These are phyloP conservation scores for Aegilops umbellulata DNA, from an alignment of 176 grass and related monocot species.

Conservation along the genomic window DNA sequence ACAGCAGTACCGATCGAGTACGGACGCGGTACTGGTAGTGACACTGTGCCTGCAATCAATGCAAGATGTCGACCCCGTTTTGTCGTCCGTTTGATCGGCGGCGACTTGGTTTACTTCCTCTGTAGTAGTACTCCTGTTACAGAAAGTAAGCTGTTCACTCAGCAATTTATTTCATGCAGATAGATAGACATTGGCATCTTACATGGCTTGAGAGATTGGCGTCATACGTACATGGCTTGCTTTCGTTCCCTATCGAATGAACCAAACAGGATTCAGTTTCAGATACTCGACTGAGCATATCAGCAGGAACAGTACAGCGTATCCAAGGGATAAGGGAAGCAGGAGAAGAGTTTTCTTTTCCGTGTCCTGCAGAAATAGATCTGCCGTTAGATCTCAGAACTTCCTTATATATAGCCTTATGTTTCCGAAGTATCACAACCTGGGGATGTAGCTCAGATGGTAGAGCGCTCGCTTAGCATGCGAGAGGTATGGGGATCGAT, in stretches of 20 bases:
- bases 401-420: too few relatives aligned
- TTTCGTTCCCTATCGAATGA: background rate
- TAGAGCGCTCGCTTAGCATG: conserved; percentile 98
- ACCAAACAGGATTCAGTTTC: background rate
- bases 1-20: background rate
- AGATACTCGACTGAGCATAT: background rate
- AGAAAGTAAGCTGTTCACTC: too few relatives aligned
- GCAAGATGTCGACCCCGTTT: background rate
- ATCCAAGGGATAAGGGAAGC: too few relatives aligned
- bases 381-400: too few relatives aligned
- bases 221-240: too few relatives aligned
- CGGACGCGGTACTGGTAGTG: background rate
- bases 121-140: background rate
- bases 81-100: background rate
- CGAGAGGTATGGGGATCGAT: conserved; percentile 95
- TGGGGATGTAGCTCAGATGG: conserved; percentile 98
- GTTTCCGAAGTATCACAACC: too few relatives aligned
- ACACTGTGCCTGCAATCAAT: background rate
- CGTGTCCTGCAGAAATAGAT: too few relatives aligned
- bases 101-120: background rate
- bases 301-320: too few relatives aligned
- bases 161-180: background rate
- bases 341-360: too few relatives aligned
- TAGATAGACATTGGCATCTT: background rate
- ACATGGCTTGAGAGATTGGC: too few relatives aligned